phyloP scores from a whole-genome alignment of 2,329 filamentous ascomycete species.

The Westerdykella aurantiaca region DNA sequence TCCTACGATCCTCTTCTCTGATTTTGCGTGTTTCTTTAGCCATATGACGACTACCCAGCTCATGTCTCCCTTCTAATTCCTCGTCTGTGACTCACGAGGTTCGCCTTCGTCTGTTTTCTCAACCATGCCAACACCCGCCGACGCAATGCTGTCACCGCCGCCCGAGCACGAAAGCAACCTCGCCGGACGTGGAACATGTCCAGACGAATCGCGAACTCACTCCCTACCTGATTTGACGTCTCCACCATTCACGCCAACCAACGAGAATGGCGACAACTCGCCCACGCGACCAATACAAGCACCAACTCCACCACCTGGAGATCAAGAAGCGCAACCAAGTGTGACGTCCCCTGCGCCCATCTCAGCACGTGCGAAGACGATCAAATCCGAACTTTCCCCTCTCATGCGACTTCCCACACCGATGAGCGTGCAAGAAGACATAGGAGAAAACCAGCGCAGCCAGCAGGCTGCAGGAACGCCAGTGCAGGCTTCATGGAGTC shows the following conservation, averaged over 20 bases:
- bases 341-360: constrained; percentile 1
- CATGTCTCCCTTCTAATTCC: not conserved
- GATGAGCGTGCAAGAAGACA: constrained; percentile 32
- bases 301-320: constrained; percentile 33
- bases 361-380: too few species aligned
- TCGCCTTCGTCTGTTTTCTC: constrained; percentile 6
- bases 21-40: constrained; percentile 7
- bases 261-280: too few species aligned
- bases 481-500: constrained; percentile 19
- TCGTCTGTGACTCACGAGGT: not conserved
- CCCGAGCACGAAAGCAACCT: constrained; percentile 39
- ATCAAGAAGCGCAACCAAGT: constrained; percentile 13
- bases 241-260: constrained; percentile 10
- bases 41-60: constrained; percentile 15
- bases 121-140: constrained; percentile 48
- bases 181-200: constrained; percentile 45
- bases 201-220: constrained; percentile 37
- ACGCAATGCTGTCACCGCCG: constrained; percentile 37
- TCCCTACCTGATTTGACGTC: constrained; percentile 26
- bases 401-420: constrained; percentile 24
- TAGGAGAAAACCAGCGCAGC: constrained; percentile 29
- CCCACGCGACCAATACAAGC: constrained; percentile 18
- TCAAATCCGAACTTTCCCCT: too few species aligned
- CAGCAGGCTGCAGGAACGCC: constrained; percentile 21
- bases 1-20: constrained; percentile 7